Percentiles rank a stretch among this genome's conserved stretches.
phyloP scores from a whole-genome alignment of 805 yeast species.

The Ogataea paradorogensis region DNA sequence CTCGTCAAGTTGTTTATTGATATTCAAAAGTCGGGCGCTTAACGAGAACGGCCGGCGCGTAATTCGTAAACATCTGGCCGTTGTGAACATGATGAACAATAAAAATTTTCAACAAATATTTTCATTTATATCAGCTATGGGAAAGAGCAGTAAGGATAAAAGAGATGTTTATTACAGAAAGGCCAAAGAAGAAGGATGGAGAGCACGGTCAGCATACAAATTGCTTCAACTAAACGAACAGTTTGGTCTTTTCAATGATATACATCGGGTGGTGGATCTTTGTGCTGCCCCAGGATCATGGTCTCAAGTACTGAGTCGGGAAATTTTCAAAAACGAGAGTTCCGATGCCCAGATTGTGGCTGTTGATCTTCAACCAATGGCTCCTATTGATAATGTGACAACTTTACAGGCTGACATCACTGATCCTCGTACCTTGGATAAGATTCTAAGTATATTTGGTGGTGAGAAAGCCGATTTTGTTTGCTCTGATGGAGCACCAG shows the following conservation, averaged over 20 bases:
- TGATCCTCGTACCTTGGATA: slow-evolving; percentile 82
- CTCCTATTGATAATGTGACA: slow-evolving; percentile 88
- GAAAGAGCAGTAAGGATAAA: slow-evolving; percentile 92
- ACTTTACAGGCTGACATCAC: slow-evolving; percentile 96
- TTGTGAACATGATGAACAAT: slow-evolving; percentile 6
- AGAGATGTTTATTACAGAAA: slow-evolving; percentile 88
- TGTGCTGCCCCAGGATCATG: slow-evolving; percentile 99
- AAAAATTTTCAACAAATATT: slow-evolving; percentile 9
- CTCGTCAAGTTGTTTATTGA: slow-evolving; percentile 27
- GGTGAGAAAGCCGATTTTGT: slow-evolving; percentile 95
- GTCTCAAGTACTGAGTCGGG: slow-evolving; percentile 89
- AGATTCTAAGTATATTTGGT: slow-evolving; percentile 76
- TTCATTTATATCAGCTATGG: slow-evolving; percentile 49
- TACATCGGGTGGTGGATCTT: slow-evolving; percentile 84
- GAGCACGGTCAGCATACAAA: slow-evolving; percentile 96
- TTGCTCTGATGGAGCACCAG: slow-evolving; percentile 98
- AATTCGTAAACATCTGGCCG: slow-evolving; percentile 5
- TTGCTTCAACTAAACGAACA: slow-evolving; percentile 87
- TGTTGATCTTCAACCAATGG: slow-evolving; percentile 96
- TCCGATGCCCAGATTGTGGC: slow-evolving; percentile 68
- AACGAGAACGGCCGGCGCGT: slow-evolving; percentile 5
- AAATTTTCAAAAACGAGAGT: slow-evolving; percentile 42
- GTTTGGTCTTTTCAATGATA: slow-evolving; percentile 72
- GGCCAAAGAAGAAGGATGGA: slow-evolving; percentile 97
- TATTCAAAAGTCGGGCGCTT: slow-evolving; percentile 5